Evolutionary conservation across 371 early-diverging fungal species (phyloP), one percentile per base, ranked within the genome.

Genomic region (Mortierella sp.): DNA sequence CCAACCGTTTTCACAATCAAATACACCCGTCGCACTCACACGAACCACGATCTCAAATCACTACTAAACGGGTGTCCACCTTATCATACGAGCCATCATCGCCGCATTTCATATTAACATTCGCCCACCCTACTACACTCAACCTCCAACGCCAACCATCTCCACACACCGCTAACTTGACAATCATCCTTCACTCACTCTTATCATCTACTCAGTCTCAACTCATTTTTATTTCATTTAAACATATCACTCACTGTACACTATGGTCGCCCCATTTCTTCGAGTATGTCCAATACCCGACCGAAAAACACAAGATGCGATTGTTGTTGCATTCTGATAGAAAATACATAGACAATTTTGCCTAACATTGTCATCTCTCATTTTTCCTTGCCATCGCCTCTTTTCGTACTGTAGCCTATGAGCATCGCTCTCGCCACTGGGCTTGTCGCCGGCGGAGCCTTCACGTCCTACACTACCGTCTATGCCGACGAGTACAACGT

Each of bases 401-500:
- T 52, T 13, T 55, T 19, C 16, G 45, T 48, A 28, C 14, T 42
- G 1, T 71, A 85, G 85, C 85, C 82, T 63, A 81, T 81, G 82
- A 81, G 77, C 9, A 73, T 81, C 48, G 85, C 82, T 19, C 60
- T 75, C 1, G 82, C 85, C 5, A 74, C 85, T 26, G 73, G 77
- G 1, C 80, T 85, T 31, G 80, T 85, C 47, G 82, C 82, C 57
- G 77, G 81, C 28, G 55, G 77, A 8, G 77, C 80, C 31, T 85
- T 81, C 31, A 74, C 70, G 0, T 77, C 82, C 9, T 79, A 77
- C 58, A 85, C 82, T 2, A 77, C 80, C 16, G 82, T 85, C 5
- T 81, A 85, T 50, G 82, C 85, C 3, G 85, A 85, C 54, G 85
- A 79, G 45, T 74, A 77, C 75, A 70, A 75, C 31, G 83, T 83